Evolutionary conservation across 2,329 filamentous ascomycete species (phyloP), one percentile per base, ranked within the genome.

Genomic region (Phaeophleospora eucalypticola): DNA sequence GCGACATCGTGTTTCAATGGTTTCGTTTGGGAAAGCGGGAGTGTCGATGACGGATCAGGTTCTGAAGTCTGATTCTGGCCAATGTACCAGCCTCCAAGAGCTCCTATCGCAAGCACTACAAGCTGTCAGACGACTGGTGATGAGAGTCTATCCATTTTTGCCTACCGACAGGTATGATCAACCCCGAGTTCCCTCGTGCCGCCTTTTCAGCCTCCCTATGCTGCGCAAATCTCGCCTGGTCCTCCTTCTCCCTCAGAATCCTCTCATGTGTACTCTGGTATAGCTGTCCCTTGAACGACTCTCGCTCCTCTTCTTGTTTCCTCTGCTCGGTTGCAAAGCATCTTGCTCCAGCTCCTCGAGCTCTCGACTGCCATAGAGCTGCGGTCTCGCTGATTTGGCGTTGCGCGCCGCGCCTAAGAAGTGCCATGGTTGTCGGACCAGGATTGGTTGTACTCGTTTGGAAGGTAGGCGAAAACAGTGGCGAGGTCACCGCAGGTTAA

Each of bases 191-290:
- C 42, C 62, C 53, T 43, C 57, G 48, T 24, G 56, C 43, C 16
- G 57, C 51, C 47, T 62, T 63, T 50, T 62, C 51, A 27, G 56
- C 49, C 44, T 62, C 62, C 35, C 65, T 54, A 16, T 61, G 50
- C 45, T 68, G 65, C 3, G 74, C 69, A 54, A 73, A 78, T 36
- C 73, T 65, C 27, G 71, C 69, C 59, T 81, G 76, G 59, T 81
- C 76, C 18, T 73, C 76, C 44, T 77, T 73, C 58, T 84, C 81
- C 41, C 76, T 72, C 61, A 78, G 70, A 50, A 84, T 61, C 36
- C 81, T 73, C 57, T 79, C 72, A 34, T 74, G 68, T 12, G 81
- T 82, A 54, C 78, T 83, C 59, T 83, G 77, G 53, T 81, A 82
- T 36, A 84, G 58, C 61, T 84, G 80, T 27, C 74, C 72, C 60